Evolutionary conservation across 2,329 filamentous ascomycete genomes (phyloP).

Genomic region (Orbilia quercus): DNA sequence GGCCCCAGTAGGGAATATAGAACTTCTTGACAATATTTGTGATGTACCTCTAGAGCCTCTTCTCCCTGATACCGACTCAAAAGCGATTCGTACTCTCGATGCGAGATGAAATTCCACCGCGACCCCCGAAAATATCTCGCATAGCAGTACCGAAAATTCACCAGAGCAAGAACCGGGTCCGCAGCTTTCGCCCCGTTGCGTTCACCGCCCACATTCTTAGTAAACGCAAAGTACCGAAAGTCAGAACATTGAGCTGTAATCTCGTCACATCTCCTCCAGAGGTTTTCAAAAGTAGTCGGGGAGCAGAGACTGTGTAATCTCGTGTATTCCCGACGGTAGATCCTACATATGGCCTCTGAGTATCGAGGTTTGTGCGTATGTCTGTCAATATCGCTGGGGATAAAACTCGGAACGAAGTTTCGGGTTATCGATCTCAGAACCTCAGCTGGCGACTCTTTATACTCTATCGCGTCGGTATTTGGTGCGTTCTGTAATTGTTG

Average conservation of each 20-base stretch:
- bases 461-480: too few relatives aligned
- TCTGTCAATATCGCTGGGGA: not conserved
- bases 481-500: too few relatives aligned
- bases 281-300: not conserved
- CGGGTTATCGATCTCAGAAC: too few relatives aligned
- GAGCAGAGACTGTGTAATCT: slow-evolving; percentile 17
- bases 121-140: not conserved
- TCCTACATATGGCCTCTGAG: not conserved
- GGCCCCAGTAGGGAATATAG: slow-evolving; percentile 8
- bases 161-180: slow-evolving; percentile 2
- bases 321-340: slow-evolving; percentile 20
- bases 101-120: not conserved
- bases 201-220: too few relatives aligned
- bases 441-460: too few relatives aligned
- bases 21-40: slow-evolving; percentile 21
- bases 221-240: too few relatives aligned
- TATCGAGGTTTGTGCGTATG: slow-evolving; percentile 1
- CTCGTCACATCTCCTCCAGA: slow-evolving; percentile 12
- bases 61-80: slow-evolving; percentile 2
- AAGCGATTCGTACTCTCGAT: not conserved
- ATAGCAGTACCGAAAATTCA: slow-evolving; percentile 5
- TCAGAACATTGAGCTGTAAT: not conserved
- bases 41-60: slow-evolving; percentile 1
- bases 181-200: not conserved
- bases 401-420: not conserved